Conservation (phyloP, 2,329 filamentous ascomycete genomes). For the Cladorrhinum sp. region DNA sequence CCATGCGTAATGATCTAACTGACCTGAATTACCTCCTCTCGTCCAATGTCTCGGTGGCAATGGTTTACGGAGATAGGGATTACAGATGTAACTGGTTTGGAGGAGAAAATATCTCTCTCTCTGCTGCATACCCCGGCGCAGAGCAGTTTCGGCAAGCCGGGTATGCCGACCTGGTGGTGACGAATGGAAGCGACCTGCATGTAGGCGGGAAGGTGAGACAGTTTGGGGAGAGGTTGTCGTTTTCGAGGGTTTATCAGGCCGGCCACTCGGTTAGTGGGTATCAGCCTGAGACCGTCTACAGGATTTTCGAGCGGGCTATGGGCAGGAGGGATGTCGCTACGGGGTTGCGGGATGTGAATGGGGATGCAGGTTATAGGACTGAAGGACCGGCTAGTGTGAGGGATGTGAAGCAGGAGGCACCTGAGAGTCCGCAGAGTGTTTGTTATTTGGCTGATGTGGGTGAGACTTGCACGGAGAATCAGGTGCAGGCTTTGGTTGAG, state of each 20-base stretch:
- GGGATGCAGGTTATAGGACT: constrained; percentile 52
- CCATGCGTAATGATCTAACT: constrained; percentile 58
- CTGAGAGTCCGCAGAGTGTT: constrained; percentile 45
- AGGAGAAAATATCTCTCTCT: constrained; percentile 69
- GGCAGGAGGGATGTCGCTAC: constrained; percentile 52
- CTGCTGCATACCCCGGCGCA: constrained; percentile 51
- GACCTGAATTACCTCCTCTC: constrained; percentile 59
- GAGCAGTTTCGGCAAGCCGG: constrained; percentile 60
- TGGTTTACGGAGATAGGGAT: constrained; percentile 67
- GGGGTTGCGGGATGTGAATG: constrained; percentile 44
- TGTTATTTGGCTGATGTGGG: constrained; percentile 56
- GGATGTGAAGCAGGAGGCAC: constrained; percentile 52
- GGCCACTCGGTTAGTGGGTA: constrained; percentile 62
- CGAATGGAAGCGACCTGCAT: constrained; percentile 65
- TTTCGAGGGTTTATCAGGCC: constrained; percentile 63
- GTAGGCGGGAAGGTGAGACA: constrained; percentile 72
- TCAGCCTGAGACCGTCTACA: constrained; percentile 58
- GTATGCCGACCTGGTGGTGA: constrained; percentile 68
- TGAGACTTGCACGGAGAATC: constrained; percentile 50
- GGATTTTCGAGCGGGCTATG: constrained; percentile 54
- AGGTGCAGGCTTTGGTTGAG: constrained; percentile 44
- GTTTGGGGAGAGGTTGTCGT: constrained; percentile 66
- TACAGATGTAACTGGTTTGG: constrained; percentile 69
- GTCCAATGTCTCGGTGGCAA: constrained; percentile 62
- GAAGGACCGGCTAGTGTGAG: constrained; percentile 53